Base-by-base conservation (phyloP, 257 asterid species). In the Asclepias syriaca region DNA sequence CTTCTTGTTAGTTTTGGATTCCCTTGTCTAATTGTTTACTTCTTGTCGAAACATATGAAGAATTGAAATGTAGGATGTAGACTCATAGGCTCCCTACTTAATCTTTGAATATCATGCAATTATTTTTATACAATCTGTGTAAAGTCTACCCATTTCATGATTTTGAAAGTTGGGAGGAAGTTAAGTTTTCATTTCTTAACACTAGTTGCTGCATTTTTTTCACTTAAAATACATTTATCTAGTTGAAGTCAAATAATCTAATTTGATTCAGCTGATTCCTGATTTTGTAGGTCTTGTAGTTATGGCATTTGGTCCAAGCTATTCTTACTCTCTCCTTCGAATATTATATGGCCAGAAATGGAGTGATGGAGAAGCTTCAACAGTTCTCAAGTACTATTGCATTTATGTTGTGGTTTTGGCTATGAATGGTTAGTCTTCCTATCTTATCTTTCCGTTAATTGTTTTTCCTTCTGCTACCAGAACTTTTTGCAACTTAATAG, bases 311-410 rank as follows among this genome's bases (percentile, higher is more conserved):
- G 98, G 99, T 65, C 98, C 98, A 11, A 90, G 98, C 87, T 92
- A 92, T 85, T 95, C 99, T 50, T 95, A 95, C 80, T 87, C 98
- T 67, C 94, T 90, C 75, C 81, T 92, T 81, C 86, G 98, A 80
- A 70, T 92, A 80, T 74, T 92, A 66, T 95, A 90, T 79, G 97
- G 99, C 76, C 86, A 73, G 83, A 90, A 92, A 81, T 95, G 99
- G 99, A 95, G 99, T 74, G 98, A 95, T 39, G 98, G 98, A 77
- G 99, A 95, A 86, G 94, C 99, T 81, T 84, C 98, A 14, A 84
- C 90, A 32, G 97, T 92, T 56, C 88, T 95, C 71, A 89, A 78
- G 74, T 95, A 78, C 78, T 95, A 90, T 77, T 85, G 94, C 84
- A 83, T 95, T 51, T 95, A 95, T 70, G 97, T 95, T 72, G 85